phyloP scores from a whole-genome alignment of 192 early-diverging fungal genomes.

The Mortierella claussenii region DNA sequence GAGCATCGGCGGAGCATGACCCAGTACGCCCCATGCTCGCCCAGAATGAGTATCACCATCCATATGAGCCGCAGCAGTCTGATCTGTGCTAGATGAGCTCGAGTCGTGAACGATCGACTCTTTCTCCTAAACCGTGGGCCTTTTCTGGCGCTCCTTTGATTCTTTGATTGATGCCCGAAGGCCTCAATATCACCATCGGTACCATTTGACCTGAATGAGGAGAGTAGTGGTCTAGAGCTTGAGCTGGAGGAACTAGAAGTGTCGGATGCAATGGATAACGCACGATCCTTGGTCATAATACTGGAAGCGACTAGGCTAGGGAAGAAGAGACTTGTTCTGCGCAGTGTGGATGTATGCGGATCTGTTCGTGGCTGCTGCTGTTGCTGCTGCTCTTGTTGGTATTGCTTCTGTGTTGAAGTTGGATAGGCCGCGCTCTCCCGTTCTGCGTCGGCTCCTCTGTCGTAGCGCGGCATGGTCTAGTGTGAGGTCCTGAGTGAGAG shows the following conservation, averaged over 20 bases:
- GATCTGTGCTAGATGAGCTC: neutral
- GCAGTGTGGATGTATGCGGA: too few relatives aligned
- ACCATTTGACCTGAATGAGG: conserved; percentile 3
- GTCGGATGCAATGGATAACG: conserved; percentile 4
- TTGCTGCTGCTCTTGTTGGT: too few relatives aligned
- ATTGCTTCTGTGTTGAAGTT: too few relatives aligned
- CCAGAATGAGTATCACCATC: conserved; percentile 4
- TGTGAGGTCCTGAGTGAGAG: too few relatives aligned
- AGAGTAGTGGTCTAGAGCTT: neutral
- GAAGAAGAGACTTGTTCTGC: too few relatives aligned
- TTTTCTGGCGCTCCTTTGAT: too few relatives aligned
- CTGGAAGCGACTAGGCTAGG: too few relatives aligned
- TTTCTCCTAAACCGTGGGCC: neutral
- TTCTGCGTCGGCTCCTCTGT: too few relatives aligned
- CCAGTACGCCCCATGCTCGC: conserved; percentile 30
- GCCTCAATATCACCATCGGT: neutral
- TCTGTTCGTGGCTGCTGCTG: neutral
- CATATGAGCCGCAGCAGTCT: conserved; percentile 7
- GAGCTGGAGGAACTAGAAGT: neutral
- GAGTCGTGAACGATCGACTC: neutral
- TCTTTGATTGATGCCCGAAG: neutral
- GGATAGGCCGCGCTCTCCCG: too few relatives aligned
- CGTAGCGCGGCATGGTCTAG: too few relatives aligned
- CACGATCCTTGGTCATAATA: conserved; percentile 3
- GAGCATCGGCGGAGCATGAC: conserved; percentile 25